These are phyloP conservation scores for Metschnikowia matae DNA, from an alignment of 805 yeast species.

Conservation along the genomic window DNA sequence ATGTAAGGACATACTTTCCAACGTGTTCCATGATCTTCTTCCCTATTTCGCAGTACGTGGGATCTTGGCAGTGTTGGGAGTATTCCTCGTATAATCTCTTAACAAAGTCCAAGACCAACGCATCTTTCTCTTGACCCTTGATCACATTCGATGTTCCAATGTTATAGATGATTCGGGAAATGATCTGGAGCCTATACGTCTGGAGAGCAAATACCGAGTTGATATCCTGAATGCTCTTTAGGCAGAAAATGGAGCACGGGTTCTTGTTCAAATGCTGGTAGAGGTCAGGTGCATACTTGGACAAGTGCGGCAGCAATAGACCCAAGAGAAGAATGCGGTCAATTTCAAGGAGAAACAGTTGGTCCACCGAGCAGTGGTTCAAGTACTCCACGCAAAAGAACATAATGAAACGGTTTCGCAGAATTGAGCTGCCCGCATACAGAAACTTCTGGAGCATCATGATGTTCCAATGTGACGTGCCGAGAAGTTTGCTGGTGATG, in stretches of 20 bases:
- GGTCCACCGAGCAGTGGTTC: conserved; percentile 17
- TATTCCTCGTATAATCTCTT: conserved; percentile 25
- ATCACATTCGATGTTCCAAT: conserved; percentile 10
- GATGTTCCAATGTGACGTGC: conserved; percentile 31
- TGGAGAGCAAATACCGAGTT: conserved; percentile 18
- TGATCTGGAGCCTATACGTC: conserved; percentile 18
- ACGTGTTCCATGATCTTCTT: conserved; percentile 23
- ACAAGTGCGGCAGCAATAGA: conserved; percentile 24
- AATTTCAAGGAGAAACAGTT: conserved; percentile 11
- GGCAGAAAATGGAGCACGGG: conserved; percentile 16
- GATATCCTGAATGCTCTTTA: conserved; percentile 19
- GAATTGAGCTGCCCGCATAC: conserved; percentile 35
- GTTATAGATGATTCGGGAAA: conserved; percentile 19
- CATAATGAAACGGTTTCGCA: conserved; percentile 32
- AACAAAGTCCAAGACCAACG: conserved; percentile 20
- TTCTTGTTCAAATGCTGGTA: conserved; percentile 18
- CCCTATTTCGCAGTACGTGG: conserved; percentile 30
- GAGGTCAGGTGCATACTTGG: conserved; percentile 25
- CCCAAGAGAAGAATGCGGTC: conserved; percentile 21
- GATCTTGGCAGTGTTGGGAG: conserved; percentile 21
- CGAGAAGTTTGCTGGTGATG: conserved; percentile 14
- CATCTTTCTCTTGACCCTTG: conserved; percentile 11
- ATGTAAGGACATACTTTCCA: conserved; percentile 15
- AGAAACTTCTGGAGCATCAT: conserved; percentile 36
- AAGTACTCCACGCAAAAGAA: conserved; percentile 26